A percentile compares a stretch with the other conserved stretches of the same genome.
These are phyloP conservation scores for Entoloma clypeatum DNA, from an alignment of 1,284 basidiomycete genomes.

Conservation along the genomic window DNA sequence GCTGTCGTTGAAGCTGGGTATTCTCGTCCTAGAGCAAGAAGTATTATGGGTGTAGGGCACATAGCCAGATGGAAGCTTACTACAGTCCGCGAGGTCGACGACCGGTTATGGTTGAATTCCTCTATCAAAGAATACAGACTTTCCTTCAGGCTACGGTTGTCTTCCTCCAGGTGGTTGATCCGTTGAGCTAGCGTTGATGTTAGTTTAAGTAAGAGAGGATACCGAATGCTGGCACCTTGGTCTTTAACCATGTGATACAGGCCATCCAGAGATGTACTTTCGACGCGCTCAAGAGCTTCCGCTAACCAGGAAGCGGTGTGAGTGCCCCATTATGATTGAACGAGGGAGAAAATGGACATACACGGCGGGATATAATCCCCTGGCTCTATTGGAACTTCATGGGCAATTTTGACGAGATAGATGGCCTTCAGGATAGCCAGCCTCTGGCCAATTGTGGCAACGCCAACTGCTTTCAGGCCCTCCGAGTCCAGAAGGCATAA, in stretches of 20 bases:
- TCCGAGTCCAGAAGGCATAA: constrained; percentile 81
- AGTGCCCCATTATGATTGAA: constrained; percentile 4
- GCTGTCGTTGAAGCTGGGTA: constrained; percentile 57
- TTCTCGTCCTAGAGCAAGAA: constrained; percentile 42
- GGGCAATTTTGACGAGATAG: constrained; percentile 81
- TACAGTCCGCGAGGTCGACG: constrained; percentile 38
- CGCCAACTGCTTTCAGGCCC: constrained; percentile 79
- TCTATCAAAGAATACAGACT: constrained; percentile 61
- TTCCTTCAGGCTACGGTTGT: constrained; percentile 66
- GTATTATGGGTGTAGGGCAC: neutral
- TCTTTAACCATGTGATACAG: constrained; percentile 69
- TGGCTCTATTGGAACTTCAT: constrained; percentile 79
- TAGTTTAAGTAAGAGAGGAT: constrained; percentile 9
- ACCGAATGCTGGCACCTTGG: constrained; percentile 59
- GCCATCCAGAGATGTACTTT: constrained; percentile 60
- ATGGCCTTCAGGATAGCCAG: constrained; percentile 86
- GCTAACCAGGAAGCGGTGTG: constrained; percentile 38
- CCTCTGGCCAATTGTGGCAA: constrained; percentile 83
- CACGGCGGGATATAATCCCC: constrained; percentile 91
- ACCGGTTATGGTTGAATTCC: constrained; percentile 51
- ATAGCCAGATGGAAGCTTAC: constrained; percentile 15
- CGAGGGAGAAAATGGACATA: constrained; percentile 38
- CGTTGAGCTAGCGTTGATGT: constrained; percentile 52
- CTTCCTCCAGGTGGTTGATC: constrained; percentile 67
- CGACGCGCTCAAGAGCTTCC: constrained; percentile 60